A percentile compares a stretch with the other conserved stretches of the same genome.
These are phyloP conservation scores for Trematosphaeria pertusa DNA, from an alignment of 2,329 filamentous ascomycete species.

Conservation along the genomic window DNA sequence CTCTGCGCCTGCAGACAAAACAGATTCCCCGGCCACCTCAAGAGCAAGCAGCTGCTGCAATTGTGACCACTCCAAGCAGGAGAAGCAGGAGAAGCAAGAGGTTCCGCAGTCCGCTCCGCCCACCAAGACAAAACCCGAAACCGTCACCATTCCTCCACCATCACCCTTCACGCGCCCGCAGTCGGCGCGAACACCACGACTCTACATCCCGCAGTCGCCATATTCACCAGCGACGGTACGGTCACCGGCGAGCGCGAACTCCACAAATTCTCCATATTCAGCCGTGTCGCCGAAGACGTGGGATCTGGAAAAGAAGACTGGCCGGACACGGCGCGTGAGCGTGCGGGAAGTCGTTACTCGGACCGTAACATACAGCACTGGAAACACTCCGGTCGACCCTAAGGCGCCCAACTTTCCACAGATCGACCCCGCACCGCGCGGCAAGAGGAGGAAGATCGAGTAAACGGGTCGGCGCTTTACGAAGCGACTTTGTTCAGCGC, in stretches of 20 bases:
- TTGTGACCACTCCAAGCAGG: too few species aligned
- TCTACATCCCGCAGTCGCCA: conserved; percentile 81
- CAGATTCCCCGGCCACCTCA: conserved; percentile 42
- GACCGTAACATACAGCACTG: conserved; percentile 85
- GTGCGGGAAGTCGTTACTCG: conserved; percentile 93
- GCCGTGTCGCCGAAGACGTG: conserved; percentile 80
- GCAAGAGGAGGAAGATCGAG: conserved; percentile 83
- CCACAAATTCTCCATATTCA: conserved; percentile 75
- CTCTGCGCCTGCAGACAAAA: conserved; percentile 40
- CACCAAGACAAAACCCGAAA: conserved; percentile 50
- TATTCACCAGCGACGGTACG: conserved; percentile 67
- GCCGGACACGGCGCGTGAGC: conserved; percentile 65
- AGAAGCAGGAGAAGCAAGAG: conserved; percentile 40
- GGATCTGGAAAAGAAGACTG: conserved; percentile 73
- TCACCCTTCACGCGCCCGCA: conserved; percentile 69
- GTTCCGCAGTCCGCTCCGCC: conserved; percentile 54
- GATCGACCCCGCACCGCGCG: conserved; percentile 88
- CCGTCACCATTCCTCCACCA: conserved; percentile 66
- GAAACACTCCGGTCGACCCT: conserved; percentile 52
- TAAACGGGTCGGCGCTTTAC: conserved; percentile 39
- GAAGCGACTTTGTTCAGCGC: too few species aligned
- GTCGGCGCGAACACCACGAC: conserved; percentile 65
- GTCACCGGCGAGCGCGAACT: conserved; percentile 70
- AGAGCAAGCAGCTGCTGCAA: conserved; percentile 49
- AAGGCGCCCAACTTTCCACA: conserved; percentile 56